A percentile compares a stretch with the other conserved stretches of the same genome.
phyloP scores from a whole-genome alignment of 176 grass and related monocot species.

The Aegilops sharonensis region DNA sequence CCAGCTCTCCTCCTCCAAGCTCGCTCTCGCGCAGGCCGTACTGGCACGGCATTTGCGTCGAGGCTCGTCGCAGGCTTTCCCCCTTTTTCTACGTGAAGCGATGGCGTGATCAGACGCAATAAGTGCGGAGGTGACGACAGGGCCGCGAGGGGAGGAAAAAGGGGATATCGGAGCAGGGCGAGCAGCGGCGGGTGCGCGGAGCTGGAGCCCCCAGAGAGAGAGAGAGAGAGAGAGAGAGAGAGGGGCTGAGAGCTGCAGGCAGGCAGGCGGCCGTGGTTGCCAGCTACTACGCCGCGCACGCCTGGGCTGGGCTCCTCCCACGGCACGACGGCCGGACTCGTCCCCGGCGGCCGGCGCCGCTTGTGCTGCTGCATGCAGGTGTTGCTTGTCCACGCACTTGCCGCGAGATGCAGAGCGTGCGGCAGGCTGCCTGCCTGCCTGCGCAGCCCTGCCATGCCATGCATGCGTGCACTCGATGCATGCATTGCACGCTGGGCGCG shows the following conservation, averaged over 20 bases:
- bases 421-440: neutral
- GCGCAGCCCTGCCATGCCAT: neutral
- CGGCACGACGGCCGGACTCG: neutral
- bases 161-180: too few species aligned
- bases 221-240: too few species aligned
- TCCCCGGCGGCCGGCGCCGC: neutral
- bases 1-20: too few species aligned
- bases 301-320: neutral
- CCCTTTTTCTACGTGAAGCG: constrained; percentile 16
- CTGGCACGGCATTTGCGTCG: constrained; percentile 8
- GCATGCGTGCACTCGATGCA: constrained; percentile 1
- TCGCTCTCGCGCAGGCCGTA: neutral
- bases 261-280: too few species aligned
- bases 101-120: constrained; percentile 22
- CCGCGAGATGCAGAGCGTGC: neutral
- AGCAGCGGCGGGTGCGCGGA: neutral
- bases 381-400: neutral
- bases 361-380: neutral
- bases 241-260: too few species aligned
- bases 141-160: neutral
- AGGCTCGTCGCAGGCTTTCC: neutral
- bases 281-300: too few species aligned
- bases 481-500: neutral
- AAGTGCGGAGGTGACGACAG: constrained; percentile 20
- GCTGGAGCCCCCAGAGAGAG: neutral